Conservation (phyloP, 192 early-diverging fungal genomes). For the Gaertneriomyces sp. region DNA sequence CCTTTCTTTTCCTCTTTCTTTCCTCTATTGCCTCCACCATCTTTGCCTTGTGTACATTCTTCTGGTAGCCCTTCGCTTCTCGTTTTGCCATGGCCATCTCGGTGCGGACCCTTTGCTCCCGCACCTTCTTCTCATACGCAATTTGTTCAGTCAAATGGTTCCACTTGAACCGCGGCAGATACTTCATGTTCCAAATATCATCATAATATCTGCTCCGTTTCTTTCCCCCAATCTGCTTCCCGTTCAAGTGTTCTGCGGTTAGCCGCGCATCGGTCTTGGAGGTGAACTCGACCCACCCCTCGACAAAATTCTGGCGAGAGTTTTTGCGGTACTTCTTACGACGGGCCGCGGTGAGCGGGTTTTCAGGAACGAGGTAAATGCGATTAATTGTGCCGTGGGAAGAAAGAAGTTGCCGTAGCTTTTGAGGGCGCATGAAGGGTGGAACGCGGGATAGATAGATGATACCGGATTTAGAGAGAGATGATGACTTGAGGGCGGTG, state of each 20-base stretch:
- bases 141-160: conserved; percentile 89
- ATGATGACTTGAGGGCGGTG: conserved; percentile 58
- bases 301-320: conserved; percentile 78
- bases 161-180: conserved; percentile 97
- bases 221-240: conserved; percentile 79
- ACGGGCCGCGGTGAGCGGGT: conserved; percentile 68
- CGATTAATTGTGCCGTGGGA: conserved; percentile 75
- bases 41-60: conserved; percentile 84
- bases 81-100: conserved; percentile 81
- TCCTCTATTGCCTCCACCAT: conserved; percentile 78
- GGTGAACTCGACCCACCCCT: conserved; percentile 97
- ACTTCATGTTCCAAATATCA: conserved; percentile 96
- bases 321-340: conserved; percentile 86
- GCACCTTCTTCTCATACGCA: conserved; percentile 65
- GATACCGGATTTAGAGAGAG: conserved; percentile 73
- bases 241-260: conserved; percentile 74
- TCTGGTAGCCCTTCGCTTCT: conserved; percentile 82
- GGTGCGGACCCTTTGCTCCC: conserved; percentile 74
- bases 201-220: conserved; percentile 84
- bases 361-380: conserved; percentile 84
- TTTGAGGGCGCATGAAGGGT: conserved; percentile 85
- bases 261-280: conserved; percentile 87
- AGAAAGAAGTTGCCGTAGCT: conserved; percentile 71
- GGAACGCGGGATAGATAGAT: conserved; percentile 89
- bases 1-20: conserved; percentile 53